These are phyloP conservation scores for Cystofilobasidium ferigula DNA, from an alignment of 768 basidiomycete genomes.

Conservation along the genomic window DNA sequence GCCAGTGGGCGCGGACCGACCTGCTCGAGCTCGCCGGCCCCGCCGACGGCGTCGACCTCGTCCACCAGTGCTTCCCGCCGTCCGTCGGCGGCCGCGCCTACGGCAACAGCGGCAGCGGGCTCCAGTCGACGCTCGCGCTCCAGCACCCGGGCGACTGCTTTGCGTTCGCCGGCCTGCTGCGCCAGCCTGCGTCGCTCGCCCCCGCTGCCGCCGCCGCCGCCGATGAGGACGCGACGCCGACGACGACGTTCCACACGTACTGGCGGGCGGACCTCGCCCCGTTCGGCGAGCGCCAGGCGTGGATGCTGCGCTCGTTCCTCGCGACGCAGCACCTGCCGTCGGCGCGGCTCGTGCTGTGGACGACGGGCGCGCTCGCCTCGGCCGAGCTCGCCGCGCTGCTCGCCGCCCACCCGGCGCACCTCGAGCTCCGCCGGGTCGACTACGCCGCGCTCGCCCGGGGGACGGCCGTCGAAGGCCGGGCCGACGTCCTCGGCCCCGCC, in stretches of 20 bases:
- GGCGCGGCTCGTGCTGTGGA: slow-evolving; percentile 74
- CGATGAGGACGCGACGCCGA: slow-evolving; percentile 33
- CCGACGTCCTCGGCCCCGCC: slow-evolving; percentile 41
- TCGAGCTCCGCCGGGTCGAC: slow-evolving; percentile 60
- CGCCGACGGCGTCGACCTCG: slow-evolving; percentile 42
- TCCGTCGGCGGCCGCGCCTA: slow-evolving; percentile 42
- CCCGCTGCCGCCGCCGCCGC: no score
- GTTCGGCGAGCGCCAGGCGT: slow-evolving; percentile 71
- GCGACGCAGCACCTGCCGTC: slow-evolving; percentile 66
- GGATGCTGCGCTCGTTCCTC: slow-evolving; percentile 86
- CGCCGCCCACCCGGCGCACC: slow-evolving; percentile 54
- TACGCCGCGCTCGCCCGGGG: slow-evolving; percentile 56
- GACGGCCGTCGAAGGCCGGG: slow-evolving; percentile 62
- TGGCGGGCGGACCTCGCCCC: slow-evolving; percentile 82
- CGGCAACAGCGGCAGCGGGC: slow-evolving; percentile 46
- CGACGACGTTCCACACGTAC: slow-evolving; percentile 65
- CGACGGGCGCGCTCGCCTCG: slow-evolving; percentile 60
- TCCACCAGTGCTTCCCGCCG: slow-evolving; percentile 60
- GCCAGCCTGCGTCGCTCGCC: no score
- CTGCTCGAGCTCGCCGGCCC: slow-evolving; percentile 49
- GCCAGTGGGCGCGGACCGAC: slow-evolving; percentile 62
- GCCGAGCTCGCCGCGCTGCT: slow-evolving; percentile 53
- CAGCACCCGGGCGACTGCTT: slow-evolving; percentile 80
- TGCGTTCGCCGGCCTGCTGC: slow-evolving; percentile 77
- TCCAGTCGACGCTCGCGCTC: slow-evolving; percentile 71